A percentile compares a stretch with the other conserved stretches of the same genome.
Conservation (phyloP, 495 filamentous ascomycete genomes). For the Stereocaulon alpinum region DNA sequence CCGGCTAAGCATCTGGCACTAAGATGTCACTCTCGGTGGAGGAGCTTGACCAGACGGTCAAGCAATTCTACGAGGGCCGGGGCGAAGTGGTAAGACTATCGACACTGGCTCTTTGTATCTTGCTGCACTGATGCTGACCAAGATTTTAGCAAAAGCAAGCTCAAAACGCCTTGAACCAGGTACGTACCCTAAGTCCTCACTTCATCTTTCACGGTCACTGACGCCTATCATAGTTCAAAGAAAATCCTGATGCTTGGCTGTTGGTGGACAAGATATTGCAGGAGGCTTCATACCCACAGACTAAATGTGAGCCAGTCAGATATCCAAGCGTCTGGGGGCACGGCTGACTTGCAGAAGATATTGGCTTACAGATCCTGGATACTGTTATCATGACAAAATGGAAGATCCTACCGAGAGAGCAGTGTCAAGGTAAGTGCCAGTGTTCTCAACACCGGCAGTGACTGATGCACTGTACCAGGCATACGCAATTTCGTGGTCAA, state of each 20-base stretch:
- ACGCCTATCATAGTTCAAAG: slow-evolving; percentile 69
- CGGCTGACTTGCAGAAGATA: slow-evolving; percentile 55
- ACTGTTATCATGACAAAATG: slow-evolving; percentile 98
- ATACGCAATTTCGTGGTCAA: slow-evolving; percentile 98
- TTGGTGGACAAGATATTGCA: slow-evolving; percentile 92
- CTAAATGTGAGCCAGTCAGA: slow-evolving; percentile 65
- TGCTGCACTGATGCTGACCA: slow-evolving; percentile 12
- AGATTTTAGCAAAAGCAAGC: slow-evolving; percentile 85
- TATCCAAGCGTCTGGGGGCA: slow-evolving; percentile 5
- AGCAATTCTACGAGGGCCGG: slow-evolving; percentile 91
- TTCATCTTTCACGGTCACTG: slow-evolving; percentile 19
- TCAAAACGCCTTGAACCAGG: slow-evolving; percentile 87
- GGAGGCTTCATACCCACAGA: slow-evolving; percentile 82
- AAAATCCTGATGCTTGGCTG: slow-evolving; percentile 95
- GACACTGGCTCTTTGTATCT: neutral
- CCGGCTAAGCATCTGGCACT: slow-evolving; percentile 4
- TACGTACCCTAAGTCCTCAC: slow-evolving; percentile 33
- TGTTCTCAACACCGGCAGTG: neutral
- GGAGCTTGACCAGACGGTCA: slow-evolving; percentile 93
- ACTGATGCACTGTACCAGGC: slow-evolving; percentile 40
- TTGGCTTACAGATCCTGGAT: slow-evolving; percentile 92
- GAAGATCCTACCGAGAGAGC: slow-evolving; percentile 92
- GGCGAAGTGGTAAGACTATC: slow-evolving; percentile 64
- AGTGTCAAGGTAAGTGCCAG: slow-evolving; percentile 65
- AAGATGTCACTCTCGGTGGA: slow-evolving; percentile 64